Percentiles rank a stretch among this genome's conserved stretches.
These are phyloP conservation scores for Voacanga thouarsii DNA, from an alignment of 257 asterid genomes.

Conservation along the genomic window DNA sequence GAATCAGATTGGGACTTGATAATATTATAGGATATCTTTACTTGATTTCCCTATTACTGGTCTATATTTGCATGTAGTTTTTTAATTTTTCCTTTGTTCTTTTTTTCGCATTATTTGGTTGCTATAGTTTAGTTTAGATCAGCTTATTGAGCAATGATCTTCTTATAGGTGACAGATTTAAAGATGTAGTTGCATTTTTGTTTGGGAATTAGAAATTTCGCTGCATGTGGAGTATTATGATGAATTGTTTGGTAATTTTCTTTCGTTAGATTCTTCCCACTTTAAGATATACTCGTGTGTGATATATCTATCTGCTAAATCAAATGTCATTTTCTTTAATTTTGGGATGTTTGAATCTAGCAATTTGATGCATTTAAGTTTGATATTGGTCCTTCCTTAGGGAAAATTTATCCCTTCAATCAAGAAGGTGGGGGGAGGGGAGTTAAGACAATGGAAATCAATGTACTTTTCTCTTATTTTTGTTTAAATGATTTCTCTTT, in stretches of 20 bases:
- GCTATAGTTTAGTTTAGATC: slow-evolving; percentile 20
- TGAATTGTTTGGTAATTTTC: background rate
- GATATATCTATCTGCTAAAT: background rate
- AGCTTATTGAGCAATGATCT: background rate
- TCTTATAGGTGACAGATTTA: background rate
- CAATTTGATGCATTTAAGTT: background rate
- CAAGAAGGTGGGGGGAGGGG: background rate
- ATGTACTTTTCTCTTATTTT: background rate
- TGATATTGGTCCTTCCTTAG: background rate
- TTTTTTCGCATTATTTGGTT: background rate
- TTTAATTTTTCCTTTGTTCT: too few relatives aligned
- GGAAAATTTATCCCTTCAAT: background rate
- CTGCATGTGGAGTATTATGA: background rate
- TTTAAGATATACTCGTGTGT: background rate
- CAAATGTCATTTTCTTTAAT: background rate
- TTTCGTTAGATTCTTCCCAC: background rate
- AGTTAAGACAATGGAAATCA: background rate
- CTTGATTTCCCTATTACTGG: background rate
- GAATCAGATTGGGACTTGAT: slow-evolving; percentile 5
- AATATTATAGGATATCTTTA: background rate
- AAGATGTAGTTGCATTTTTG: background rate
- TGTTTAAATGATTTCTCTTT: background rate
- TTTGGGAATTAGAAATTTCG: background rate
- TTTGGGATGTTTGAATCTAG: background rate
- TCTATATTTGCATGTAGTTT: background rate